phyloP scores from a whole-genome alignment of 805 yeast genomes.

The Cephaloascus albidus region DNA sequence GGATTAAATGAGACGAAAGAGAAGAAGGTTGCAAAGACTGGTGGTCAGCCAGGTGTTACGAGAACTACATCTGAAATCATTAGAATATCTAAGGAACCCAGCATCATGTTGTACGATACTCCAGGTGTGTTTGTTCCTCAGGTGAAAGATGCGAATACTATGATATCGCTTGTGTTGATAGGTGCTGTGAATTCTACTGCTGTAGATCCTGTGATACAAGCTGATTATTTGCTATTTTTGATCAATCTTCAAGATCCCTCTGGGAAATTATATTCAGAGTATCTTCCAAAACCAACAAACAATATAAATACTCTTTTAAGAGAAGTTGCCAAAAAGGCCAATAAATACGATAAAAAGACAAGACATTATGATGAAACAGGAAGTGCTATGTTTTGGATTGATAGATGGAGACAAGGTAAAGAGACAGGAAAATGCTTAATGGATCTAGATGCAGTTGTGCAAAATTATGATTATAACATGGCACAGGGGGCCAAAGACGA shows the following conservation, averaged over 20 bases:
- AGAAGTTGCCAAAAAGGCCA: slow-evolving; percentile 33
- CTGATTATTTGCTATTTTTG: slow-evolving; percentile 72
- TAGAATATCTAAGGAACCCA: slow-evolving; percentile 49
- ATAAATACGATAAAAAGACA: slow-evolving; percentile 14
- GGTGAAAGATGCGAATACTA: slow-evolving; percentile 51
- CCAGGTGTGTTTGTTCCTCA: slow-evolving; percentile 90
- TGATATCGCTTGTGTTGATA: slow-evolving; percentile 64
- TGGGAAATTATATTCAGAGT: slow-evolving; percentile 35
- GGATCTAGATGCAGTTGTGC: slow-evolving; percentile 14
- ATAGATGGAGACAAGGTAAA: slow-evolving; percentile 51
- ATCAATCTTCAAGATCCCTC: slow-evolving; percentile 54
- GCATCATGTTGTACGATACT: slow-evolving; percentile 70
- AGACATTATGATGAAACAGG: slow-evolving; percentile 43
- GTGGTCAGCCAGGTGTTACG: slow-evolving; percentile 88
- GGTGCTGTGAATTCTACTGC: slow-evolving; percentile 64
- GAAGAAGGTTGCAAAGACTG: slow-evolving; percentile 73
- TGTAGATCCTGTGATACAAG: slow-evolving; percentile 80
- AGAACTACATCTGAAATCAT: slow-evolving; percentile 69
- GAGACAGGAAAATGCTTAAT: slow-evolving; percentile 17
- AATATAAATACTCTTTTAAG: slow-evolving; percentile 48
- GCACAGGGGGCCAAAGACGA: slow-evolving; percentile 5
- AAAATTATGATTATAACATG: slow-evolving; percentile 2
- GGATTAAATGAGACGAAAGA: slow-evolving; percentile 19
- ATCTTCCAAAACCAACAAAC: slow-evolving; percentile 59
- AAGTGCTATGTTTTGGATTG: slow-evolving; percentile 56